Base-by-base conservation (phyloP, 176 grass and related monocot genomes). In the Oryza officinalis region DNA sequence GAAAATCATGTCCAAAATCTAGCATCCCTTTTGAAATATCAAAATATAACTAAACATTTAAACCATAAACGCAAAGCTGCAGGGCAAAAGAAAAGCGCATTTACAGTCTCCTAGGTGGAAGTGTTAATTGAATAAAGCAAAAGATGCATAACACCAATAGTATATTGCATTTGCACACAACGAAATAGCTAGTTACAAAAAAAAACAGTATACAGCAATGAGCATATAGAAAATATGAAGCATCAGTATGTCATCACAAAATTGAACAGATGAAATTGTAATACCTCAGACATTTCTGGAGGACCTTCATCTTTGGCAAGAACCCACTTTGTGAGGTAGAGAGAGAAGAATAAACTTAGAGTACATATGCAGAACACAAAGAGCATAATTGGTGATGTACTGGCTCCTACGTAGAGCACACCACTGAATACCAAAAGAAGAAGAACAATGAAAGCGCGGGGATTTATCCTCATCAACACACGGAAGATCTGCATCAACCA, bases 301-400 rank as follows among this genome's bases (percentile, higher is more conserved):
- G 96, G 96, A 22, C 96, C 96, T 80, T 99, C 96, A 72, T 99
- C 96, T 83, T 99, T 99, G n/a, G 96, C 89, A 72, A 99, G 96
- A 87, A 99, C 96, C 96, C 96, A 96, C 82, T 94, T 99, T 84
- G 93, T 86, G 67, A 96, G 96, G 81, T 96, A 99, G 49, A 99
- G 69, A 66, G 96, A 73, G 83, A 99, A 99, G 88, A 96, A 88
- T 85, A 99, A 89, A 83, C 91, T 94, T 77, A 99, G 75, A 41
- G 89, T 96, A 83, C 96, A 99, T 67, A 99, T 92, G 76, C 87
- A 92, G 87, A 99, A 95, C 27, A 99, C 96, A 74, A 99, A 99
- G 87, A 99, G 60, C 57, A 99, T 22, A 90, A 99, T 94, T 83
- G 87, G 96, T 33, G 96, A 99, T 89, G 93, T 94, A 80, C 87